Evolutionary conservation across 2,329 filamentous ascomycete species (phyloP).

Genomic region (Cladosporium sp.): DNA sequence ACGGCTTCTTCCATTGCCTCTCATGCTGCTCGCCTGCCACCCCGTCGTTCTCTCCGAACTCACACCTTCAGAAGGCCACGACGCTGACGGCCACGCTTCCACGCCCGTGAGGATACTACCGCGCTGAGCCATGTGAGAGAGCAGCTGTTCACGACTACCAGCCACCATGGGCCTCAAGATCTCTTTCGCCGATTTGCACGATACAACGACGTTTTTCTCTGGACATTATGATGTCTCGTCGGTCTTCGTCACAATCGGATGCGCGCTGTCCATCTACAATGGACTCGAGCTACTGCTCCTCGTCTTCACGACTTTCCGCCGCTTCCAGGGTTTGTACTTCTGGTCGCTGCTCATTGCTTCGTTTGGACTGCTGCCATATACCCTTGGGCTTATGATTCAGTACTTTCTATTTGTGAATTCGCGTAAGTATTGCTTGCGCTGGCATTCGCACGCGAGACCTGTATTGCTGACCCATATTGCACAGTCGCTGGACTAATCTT

Average conservation of each 20-base stretch:
- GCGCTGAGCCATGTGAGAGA: background rate
- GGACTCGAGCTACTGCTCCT: constrained; percentile 43
- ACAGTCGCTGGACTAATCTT: constrained; percentile 14
- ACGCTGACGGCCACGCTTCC: background rate
- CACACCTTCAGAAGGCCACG: background rate
- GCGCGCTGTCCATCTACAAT: constrained; percentile 32
- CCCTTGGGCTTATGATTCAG: constrained; percentile 30
- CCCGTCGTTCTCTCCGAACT: background rate
- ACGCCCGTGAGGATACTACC: background rate
- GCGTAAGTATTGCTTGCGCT: background rate
- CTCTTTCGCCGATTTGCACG: constrained; percentile 3
- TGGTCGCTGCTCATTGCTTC: constrained; percentile 44
- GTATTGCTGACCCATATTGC: background rate
- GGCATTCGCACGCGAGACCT: no score
- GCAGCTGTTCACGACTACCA: background rate
- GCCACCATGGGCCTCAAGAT: constrained; percentile 4
- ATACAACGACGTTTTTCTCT: constrained; percentile 16
- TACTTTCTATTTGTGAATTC: constrained; percentile 11
- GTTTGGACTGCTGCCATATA: constrained; percentile 42
- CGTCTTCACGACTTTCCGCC: constrained; percentile 41
- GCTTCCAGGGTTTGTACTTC: constrained; percentile 45
- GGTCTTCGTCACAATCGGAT: constrained; percentile 13
- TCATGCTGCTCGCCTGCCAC: background rate
- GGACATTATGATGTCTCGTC: constrained; percentile 12
- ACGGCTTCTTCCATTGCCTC: background rate